Evolutionary conservation across 164 flowering plant genomes (phyloP), one percentile per base, ranked within the genome.

Genomic region (Chimonanthus salicifolius): DNA sequence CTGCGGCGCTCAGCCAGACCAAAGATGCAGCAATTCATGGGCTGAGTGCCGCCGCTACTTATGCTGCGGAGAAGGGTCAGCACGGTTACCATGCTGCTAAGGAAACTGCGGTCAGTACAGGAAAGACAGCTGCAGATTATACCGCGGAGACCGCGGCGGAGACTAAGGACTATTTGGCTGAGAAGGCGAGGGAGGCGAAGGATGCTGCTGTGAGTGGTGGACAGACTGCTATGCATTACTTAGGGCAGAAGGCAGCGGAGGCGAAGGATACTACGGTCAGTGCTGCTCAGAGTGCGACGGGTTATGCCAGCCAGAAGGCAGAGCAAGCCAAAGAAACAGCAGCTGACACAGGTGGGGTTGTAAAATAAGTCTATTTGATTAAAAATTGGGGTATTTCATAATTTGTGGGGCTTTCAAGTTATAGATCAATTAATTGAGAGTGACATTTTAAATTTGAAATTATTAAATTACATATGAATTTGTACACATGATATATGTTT

Each of bases 211-310:
- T 71, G 45, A 49, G 21, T 11, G 20, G 48, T 18, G 73, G 74
- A 5, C 62, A 62, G 64, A 67, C 3, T 7, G 72, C 74, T 0
- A 67, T n/a, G 68, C 45, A 21, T 64, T 72, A 68, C 48, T 48
- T 60, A 4, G 74, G 69, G 11, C 70, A 80, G 45, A 81, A 75
- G 62, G 84, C 79, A 0, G 79, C 13, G 21, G 74, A 58, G 49
- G 84, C 85, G 2, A 84, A 86, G 58, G 85, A 86, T 2, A 58
- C 68, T 3, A 76, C 81, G 0, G 79, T 62, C 0, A 72, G 66
- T 3, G 75, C 68, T 2, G 75, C 76, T 10, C 68, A 72, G 51
- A 76, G 18, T 0, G 74, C 74, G 0, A 76, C 75, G 1, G 54
- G 68, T 8, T 74, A 72, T 18, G 71, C 79, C 0, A 76, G 65